A percentile compares a stretch with the other conserved stretches of the same genome.
Evolutionary conservation across 169 alveolate genomes (phyloP).

Genomic region (Plasmodium inui): DNA sequence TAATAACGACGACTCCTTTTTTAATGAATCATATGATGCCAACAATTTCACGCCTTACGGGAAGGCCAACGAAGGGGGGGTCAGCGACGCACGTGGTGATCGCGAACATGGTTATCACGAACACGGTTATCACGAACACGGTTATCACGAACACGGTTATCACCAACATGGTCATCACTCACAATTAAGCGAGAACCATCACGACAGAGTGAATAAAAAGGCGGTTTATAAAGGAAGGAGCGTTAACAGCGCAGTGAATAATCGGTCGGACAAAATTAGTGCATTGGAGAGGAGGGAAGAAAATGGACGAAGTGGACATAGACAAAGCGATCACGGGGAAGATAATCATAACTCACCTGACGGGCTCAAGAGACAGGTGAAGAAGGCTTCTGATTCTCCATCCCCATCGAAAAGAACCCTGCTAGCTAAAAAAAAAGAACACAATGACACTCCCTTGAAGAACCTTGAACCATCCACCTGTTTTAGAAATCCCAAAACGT

Average conservation of each 20-base stretch:
- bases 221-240: background rate
- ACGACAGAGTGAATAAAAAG: background rate
- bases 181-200: background rate
- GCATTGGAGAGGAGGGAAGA: background rate
- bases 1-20: slow-evolving; percentile 22
- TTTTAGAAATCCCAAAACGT: slow-evolving; percentile 62
- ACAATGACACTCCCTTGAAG: background rate
- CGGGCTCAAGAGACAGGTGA: background rate
- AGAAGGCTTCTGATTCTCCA: background rate
- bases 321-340: background rate
- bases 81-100: slow-evolving; percentile 1
- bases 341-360: background rate
- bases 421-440: slow-evolving; percentile 30
- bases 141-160: no score
- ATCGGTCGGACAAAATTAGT: background rate
- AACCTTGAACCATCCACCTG: slow-evolving; percentile 66
- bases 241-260: background rate
- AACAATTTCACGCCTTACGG: slow-evolving; percentile 9
- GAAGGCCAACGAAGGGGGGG: slow-evolving; percentile 15
- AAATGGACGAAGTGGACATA: background rate
- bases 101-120: background rate
- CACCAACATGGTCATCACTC: background rate
- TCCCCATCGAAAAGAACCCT: slow-evolving; percentile 31
- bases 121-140: background rate
- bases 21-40: slow-evolving; percentile 42